Conservation (phyloP, 2,329 filamentous ascomycete species). For the Penicillium sp. region DNA sequence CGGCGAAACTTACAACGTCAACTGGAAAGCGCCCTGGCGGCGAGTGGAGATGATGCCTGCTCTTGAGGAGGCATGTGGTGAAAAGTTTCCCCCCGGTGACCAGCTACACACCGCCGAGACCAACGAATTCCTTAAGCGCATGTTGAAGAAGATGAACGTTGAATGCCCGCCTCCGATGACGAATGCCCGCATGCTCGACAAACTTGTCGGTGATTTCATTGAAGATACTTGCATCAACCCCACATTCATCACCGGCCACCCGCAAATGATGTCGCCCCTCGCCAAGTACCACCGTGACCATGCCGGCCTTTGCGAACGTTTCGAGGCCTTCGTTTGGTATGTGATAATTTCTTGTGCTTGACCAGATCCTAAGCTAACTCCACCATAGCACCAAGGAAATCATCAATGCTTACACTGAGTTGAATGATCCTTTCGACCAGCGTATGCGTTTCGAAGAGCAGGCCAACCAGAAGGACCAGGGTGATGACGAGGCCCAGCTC, state of each 20-base stretch:
- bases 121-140: slow-evolving; percentile 75
- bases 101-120: slow-evolving; percentile 87
- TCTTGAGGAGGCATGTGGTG: slow-evolving; percentile 81
- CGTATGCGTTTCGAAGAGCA: slow-evolving; percentile 90
- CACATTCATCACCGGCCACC: slow-evolving; percentile 83
- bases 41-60: slow-evolving; percentile 93
- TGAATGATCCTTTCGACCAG: slow-evolving; percentile 96
- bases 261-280: slow-evolving; percentile 85
- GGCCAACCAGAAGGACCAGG: slow-evolving; percentile 89
- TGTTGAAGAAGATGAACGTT: slow-evolving; percentile 86
- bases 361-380: not conserved
- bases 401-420: slow-evolving; percentile 93
- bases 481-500: slow-evolving; percentile 93
- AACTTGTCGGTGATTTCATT: slow-evolving; percentile 88
- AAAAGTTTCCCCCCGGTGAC: slow-evolving; percentile 88
- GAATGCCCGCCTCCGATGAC: slow-evolving; percentile 88
- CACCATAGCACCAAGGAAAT: slow-evolving; percentile 63
- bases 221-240: slow-evolving; percentile 92
- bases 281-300: slow-evolving; percentile 88
- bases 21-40: slow-evolving; percentile 95
- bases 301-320: slow-evolving; percentile 87
- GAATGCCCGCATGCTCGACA: slow-evolving; percentile 94
- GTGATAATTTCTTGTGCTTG: not conserved
- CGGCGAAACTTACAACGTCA: slow-evolving; percentile 83
- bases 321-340: slow-evolving; percentile 82